Base-by-base conservation (phyloP, 164 flowering plant genomes). In the Umbellularia californica region DNA sequence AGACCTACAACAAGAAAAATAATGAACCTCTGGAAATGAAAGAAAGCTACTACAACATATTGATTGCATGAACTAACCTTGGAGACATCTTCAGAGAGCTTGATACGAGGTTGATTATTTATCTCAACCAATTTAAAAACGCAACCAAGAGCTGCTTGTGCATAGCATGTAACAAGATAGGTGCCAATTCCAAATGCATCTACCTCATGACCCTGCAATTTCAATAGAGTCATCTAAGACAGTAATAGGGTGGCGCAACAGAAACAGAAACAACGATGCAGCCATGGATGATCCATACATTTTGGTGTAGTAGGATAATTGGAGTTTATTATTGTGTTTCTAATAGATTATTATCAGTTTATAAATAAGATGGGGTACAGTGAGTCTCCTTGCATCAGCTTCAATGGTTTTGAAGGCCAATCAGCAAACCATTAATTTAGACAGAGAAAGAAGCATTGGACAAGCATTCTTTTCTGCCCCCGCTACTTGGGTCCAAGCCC, bases 101-200 rank as follows among this genome's bases (percentile, higher is more conserved):
- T 94, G 63, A 94, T 96, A 12, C 98, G 97, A 55, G 99, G 99
- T 80, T 92, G 97, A 77, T 84, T 82, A 75, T 94, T 92, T 78
- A 96, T 96, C 83, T 96, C 99, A 70, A 96, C 98, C 77, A 96
- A 88, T 84, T 96, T 96, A 88, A 92, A 94, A 71, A 96, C 99
- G 81, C 93, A 91, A 72, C 99, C 99, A 75, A 96, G 84, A 70
- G 99, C 99, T 74, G 98, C 91, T 82, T 96, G 99, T 77, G 98
- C 85, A 84, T 89, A 94, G 82, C 99, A 96, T 65, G 99, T 96
- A 19, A 96, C 99, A 81, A 96, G 80, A 82, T 96, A 81, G 64
- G 99, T 96, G 67, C 99, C 98, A 80, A 96, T 91, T 70, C 99
- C 98, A 85, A 84, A 96, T 75, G 97, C 87, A 88, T 96, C 94